Conservation (phyloP, 108 stramenopile species). For the Epithemia pelagica region DNA sequence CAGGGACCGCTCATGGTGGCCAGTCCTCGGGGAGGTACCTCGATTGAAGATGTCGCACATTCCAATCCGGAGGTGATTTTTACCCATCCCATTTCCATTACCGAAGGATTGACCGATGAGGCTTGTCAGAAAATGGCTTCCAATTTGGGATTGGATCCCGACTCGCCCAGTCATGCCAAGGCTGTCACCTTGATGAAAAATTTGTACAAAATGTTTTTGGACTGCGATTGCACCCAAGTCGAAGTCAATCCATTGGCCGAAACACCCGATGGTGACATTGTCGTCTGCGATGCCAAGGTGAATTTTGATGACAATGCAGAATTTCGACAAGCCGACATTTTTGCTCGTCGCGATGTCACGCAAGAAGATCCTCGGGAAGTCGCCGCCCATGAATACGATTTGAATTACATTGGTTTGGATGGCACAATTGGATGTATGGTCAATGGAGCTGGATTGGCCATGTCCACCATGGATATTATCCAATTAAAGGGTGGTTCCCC, state of each 20-base stretch:
- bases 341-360: constrained; percentile 58
- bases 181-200: constrained; percentile 56
- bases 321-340: constrained; percentile 75
- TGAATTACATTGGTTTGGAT: constrained; percentile 96
- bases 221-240: constrained; percentile 80
- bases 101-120: constrained; percentile 56
- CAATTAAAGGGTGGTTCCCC: constrained; percentile 87
- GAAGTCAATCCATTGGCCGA: constrained; percentile 93
- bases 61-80: constrained; percentile 61
- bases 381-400: constrained; percentile 69
- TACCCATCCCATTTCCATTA: constrained; percentile 78
- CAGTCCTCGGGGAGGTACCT: constrained; percentile 65
- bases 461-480: constrained; percentile 96
- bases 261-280: constrained; percentile 50
- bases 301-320: constrained; percentile 90
- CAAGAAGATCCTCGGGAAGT: constrained; percentile 89
- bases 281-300: constrained; percentile 87
- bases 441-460: constrained; percentile 94
- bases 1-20: constrained; percentile 83
- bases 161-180: constrained; percentile 25
- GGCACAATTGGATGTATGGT: constrained; percentile 99
- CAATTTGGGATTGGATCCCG: constrained; percentile 41
- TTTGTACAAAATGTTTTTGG: constrained; percentile 76
- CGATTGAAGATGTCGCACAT: constrained; percentile 82
- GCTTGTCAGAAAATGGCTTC: constrained; percentile 45